Conservation (phyloP, 2,329 filamentous ascomycete genomes). For the Epichloe hybrida region DNA sequence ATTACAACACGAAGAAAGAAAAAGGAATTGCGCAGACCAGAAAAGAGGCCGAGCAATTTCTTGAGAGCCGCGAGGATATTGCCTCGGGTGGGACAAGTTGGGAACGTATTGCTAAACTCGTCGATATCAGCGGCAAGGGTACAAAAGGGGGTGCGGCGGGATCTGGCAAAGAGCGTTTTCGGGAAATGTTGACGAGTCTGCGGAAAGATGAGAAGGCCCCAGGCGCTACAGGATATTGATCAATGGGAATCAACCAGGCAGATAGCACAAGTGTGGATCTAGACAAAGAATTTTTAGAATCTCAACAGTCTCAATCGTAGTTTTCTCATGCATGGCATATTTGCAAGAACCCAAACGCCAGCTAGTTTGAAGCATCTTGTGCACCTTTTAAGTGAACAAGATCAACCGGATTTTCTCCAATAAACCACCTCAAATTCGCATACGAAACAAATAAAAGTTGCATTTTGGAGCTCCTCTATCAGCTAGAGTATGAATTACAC, state of each 20-base stretch:
- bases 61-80: slow-evolving; percentile 80
- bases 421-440: neutral
- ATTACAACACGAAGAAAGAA: slow-evolving; percentile 97
- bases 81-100: slow-evolving; percentile 91
- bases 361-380: neutral
- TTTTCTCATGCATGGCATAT: neutral
- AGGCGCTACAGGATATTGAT: slow-evolving; percentile 51
- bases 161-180: slow-evolving; percentile 91
- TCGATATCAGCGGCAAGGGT: slow-evolving; percentile 94
- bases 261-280: neutral
- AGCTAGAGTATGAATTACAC: neutral
- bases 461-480: neutral
- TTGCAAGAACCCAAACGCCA: neutral
- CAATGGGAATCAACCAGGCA: slow-evolving; percentile 9
- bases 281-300: neutral
- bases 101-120: slow-evolving; percentile 94
- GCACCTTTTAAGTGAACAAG: neutral
- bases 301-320: no score
- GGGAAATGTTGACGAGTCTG: slow-evolving; percentile 74
- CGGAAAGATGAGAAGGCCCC: slow-evolving; percentile 85
- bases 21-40: slow-evolving; percentile 80
- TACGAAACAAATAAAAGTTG: neutral
- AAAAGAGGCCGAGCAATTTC: slow-evolving; percentile 86
- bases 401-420: neutral
- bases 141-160: slow-evolving; percentile 73